Conservation (phyloP, 345 rosid genomes). For the Psidium friedrichsthalianum region DNA sequence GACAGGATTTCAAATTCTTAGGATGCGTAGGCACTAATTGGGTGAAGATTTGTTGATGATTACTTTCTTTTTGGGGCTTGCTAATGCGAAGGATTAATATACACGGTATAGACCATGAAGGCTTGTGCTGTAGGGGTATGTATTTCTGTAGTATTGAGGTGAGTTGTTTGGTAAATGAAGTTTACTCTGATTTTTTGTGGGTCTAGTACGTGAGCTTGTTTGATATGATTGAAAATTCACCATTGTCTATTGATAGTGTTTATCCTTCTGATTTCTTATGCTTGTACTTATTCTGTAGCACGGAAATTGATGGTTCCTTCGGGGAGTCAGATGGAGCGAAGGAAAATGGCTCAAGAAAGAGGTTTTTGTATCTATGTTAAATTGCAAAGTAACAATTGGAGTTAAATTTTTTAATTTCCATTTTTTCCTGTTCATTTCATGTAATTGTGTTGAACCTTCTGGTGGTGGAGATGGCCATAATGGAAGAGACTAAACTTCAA, state of each 20-base stretch:
- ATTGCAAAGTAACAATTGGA: background rate
- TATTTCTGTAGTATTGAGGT: background rate
- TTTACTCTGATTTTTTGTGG: background rate
- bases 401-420: background rate
- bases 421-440: background rate
- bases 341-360: slow-evolving; percentile 24
- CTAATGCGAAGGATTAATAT: background rate
- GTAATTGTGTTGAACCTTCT: background rate
- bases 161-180: background rate
- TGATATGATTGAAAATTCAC: background rate
- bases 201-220: background rate
- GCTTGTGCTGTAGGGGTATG: background rate
- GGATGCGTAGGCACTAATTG: background rate
- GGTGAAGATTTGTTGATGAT: background rate
- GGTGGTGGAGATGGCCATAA: background rate
- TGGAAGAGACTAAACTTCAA: background rate
- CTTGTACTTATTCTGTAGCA: slow-evolving; percentile 14
- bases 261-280: background rate
- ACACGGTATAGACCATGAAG: background rate
- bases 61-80: background rate
- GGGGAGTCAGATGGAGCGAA: slow-evolving; percentile 26
- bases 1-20: background rate
- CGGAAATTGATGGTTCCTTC: slow-evolving; percentile 21
- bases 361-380: slow-evolving; percentile 7
- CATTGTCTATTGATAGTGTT: background rate